Evolutionary conservation across 257 asterid species (phyloP).

Genomic region (Orobanche coerulescens): DNA sequence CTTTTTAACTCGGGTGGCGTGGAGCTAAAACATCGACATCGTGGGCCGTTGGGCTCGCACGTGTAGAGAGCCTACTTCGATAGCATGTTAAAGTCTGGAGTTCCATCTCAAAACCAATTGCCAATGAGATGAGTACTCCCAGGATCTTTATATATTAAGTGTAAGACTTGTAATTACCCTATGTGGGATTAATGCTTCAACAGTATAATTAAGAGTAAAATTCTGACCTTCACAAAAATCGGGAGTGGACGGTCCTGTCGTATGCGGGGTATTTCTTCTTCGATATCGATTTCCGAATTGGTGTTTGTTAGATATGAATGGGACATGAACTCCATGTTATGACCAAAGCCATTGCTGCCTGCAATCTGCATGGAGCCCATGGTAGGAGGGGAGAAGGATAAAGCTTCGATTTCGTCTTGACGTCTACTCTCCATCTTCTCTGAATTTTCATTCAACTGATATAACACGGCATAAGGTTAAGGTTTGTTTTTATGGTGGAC

Average conservation of each 20-base stretch:
- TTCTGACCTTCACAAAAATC: constrained; percentile 65
- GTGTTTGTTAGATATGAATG: constrained; percentile 38
- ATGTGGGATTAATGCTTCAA: not conserved
- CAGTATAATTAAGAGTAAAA: not conserved
- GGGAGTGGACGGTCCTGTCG: constrained; percentile 58
- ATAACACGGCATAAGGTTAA: not conserved
- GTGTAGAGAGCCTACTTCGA: too few species aligned
- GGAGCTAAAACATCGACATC: too few species aligned
- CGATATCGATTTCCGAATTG: constrained; percentile 57
- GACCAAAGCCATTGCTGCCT: constrained; percentile 58
- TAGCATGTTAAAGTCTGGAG: too few species aligned
- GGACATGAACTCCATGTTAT: constrained; percentile 52
- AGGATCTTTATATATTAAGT: too few species aligned
- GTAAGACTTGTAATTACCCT: too few species aligned
- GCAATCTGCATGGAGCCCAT: constrained; percentile 53
- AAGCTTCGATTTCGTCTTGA: constrained; percentile 54
- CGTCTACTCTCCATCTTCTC: constrained; percentile 40
- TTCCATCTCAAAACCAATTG: too few species aligned
- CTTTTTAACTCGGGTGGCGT: too few species aligned
- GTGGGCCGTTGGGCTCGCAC: too few species aligned
- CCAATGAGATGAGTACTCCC: too few species aligned
- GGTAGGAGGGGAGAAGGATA: constrained; percentile 47
- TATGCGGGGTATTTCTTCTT: constrained; percentile 30
- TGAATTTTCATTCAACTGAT: not conserved
- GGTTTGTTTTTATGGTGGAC: not conserved